Evolutionary conservation across 2,329 filamentous ascomycete genomes (phyloP).

Genomic region (Trichoderma brevicompactum): DNA sequence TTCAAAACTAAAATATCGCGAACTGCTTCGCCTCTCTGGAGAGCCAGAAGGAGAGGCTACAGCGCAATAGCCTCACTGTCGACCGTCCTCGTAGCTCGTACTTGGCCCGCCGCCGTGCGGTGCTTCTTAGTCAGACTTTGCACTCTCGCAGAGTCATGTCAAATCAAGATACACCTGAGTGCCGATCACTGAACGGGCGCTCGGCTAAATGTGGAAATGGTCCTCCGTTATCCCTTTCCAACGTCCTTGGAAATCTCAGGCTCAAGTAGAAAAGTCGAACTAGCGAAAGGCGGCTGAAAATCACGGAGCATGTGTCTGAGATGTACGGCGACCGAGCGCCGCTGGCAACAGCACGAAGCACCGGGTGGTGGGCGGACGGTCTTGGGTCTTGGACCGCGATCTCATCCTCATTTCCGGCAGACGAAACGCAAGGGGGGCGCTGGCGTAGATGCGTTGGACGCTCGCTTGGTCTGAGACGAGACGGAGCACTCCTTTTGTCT

Average conservation of each 20-base stretch:
- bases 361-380: too few relatives aligned
- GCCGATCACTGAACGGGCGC: conserved; percentile 24
- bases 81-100: neutral
- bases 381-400: neutral
- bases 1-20: conserved; percentile 15
- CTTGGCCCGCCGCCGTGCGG: neutral
- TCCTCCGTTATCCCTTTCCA: neutral
- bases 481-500: conserved; percentile 23
- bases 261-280: neutral
- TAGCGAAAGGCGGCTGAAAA: conserved; percentile 22
- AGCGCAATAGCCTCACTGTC: conserved; percentile 3
- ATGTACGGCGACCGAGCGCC: neutral
- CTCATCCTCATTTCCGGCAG: conserved; percentile 11
- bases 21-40: neutral
- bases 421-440: conserved; percentile 14
- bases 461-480: conserved; percentile 22
- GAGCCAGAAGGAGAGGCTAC: too few relatives aligned
- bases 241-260: conserved; percentile 15
- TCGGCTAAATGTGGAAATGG: conserved; percentile 27
- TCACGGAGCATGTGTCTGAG: neutral
- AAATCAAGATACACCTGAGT: neutral
- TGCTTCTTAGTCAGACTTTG: conserved; percentile 25
- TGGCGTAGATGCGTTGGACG: conserved; percentile 6
- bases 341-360: too few relatives aligned
- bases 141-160: neutral